A percentile compares a stretch with the other conserved stretches of the same genome.
Evolutionary conservation across 257 asterid genomes (phyloP).

Genomic region (Nicotiana knightiana): DNA sequence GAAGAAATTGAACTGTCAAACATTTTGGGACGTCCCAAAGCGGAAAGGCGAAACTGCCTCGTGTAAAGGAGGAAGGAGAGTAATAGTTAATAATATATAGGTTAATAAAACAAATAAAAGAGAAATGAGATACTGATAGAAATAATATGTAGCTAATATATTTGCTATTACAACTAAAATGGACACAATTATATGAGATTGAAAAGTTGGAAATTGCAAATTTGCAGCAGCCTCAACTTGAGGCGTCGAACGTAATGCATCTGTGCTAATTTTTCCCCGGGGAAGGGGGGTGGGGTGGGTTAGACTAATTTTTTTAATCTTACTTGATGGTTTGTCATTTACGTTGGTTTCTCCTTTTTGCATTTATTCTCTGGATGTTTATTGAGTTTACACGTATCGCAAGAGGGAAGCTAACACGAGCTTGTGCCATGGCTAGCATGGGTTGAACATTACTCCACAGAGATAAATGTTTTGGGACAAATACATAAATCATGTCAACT

Average conservation of each 20-base stretch:
- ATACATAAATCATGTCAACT: background rate
- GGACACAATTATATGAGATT: background rate
- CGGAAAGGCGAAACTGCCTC: background rate
- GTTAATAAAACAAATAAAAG: background rate
- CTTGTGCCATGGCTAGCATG: background rate
- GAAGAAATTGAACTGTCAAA: background rate
- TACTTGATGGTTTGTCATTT: background rate
- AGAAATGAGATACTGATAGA: background rate
- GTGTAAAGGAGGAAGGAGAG: background rate
- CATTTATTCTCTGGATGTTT: background rate
- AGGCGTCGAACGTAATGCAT: background rate
- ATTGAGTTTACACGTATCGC: background rate
- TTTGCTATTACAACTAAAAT: background rate
- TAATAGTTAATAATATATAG: background rate
- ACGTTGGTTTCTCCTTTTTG: background rate
- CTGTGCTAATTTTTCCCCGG: background rate
- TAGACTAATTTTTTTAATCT: background rate
- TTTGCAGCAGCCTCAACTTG: background rate
- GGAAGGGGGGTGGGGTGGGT: background rate
- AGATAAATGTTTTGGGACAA: background rate
- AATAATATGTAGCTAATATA: background rate
- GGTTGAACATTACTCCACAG: background rate
- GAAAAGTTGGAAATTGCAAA: background rate
- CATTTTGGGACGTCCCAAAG: background rate
- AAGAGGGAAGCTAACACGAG: background rate